A percentile compares a stretch with the other conserved stretches of the same genome.
Evolutionary conservation across 1,139 yeast genomes (phyloP).

Genomic region (Blastobotrys elegans): DNA sequence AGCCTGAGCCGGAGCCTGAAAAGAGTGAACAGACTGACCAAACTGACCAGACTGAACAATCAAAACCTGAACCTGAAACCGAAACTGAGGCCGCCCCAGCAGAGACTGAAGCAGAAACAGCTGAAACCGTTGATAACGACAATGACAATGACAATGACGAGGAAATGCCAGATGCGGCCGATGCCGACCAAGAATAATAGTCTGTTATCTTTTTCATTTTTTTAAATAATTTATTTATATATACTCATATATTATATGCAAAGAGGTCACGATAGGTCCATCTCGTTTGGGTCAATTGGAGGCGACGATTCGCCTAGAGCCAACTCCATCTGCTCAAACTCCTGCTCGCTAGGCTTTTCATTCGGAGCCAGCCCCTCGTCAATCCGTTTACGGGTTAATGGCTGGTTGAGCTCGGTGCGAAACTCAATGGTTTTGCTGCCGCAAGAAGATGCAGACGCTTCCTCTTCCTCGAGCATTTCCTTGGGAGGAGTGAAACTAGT

Average conservation of each 20-base stretch:
- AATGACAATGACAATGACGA: background rate
- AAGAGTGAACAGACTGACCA: background rate
- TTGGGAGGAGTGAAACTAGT: conserved; percentile 33
- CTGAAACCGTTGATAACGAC: background rate
- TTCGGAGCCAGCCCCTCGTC: conserved; percentile 8
- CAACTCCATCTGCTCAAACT: conserved; percentile 1
- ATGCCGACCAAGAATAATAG: background rate
- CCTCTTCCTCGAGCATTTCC: conserved; percentile 15
- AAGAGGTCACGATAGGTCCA: conserved; percentile 10
- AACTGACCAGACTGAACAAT: background rate
- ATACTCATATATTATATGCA: conserved; percentile 1
- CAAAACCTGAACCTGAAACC: background rate
- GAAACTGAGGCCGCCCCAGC: background rate
- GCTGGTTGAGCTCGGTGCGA: conserved; percentile 1
- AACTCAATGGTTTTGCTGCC: background rate
- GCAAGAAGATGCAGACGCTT: no score
- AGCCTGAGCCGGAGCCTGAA: background rate
- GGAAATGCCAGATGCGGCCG: conserved; percentile 6
- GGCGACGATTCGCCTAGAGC: background rate
- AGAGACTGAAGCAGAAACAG: background rate
- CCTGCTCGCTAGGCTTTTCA: background rate
- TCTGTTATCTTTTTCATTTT: background rate
- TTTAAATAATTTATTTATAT: background rate
- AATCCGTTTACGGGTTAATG: background rate
- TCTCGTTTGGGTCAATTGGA: conserved; percentile 7